Base-by-base conservation (phyloP, 805 yeast species). In the Grigorovia yakushimaensis region DNA sequence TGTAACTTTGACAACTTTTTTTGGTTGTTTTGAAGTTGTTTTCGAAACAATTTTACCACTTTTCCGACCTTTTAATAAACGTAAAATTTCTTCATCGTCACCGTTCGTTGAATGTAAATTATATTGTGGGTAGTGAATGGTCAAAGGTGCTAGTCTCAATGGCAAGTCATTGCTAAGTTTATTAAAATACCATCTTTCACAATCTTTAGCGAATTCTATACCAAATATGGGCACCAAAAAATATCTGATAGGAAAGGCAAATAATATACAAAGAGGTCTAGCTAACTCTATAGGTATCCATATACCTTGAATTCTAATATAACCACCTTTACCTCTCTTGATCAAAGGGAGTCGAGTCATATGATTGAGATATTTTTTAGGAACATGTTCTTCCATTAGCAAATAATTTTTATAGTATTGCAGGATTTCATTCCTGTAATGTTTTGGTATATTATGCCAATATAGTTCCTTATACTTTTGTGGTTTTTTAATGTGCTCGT, bases 301-400 rank as follows among this genome's bases (percentile, higher is more conserved):
- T 8, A 96, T 87, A 3, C 97, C 97, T 67, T 88, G 97, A 54
- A 89, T 87, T 69, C 88, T 88, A 53, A 88, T 73, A 57, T 80
- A 87, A 2, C 97, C 97, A 42, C 97, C 97, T 47, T 96, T 71
- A n/a, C 88, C 86, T 39, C 95, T 74, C 54, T 78, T 78, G 33
- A 68, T 57, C 15, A 62, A 53, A 21, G 54, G 54, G 8, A 55
- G 47, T 24, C 54, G 51, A 11, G 54, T 51, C 20, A 57, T 45
- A n/a, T 53, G 42, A 19, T 46, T 43, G n/a, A 54, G 22, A 8
- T 52, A 53, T 3, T 49, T 43, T 15, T 36, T 22, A 17, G 35
- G 39, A 21, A 42, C 21, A 19, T 42, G 44, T 13, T 42, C 23
- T 5, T 19, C 19, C 6, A 15, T 18, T 13, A 42, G 30, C 23